Conservation (phyloP, 768 basidiomycete genomes). For the Suillus spraguei region DNA sequence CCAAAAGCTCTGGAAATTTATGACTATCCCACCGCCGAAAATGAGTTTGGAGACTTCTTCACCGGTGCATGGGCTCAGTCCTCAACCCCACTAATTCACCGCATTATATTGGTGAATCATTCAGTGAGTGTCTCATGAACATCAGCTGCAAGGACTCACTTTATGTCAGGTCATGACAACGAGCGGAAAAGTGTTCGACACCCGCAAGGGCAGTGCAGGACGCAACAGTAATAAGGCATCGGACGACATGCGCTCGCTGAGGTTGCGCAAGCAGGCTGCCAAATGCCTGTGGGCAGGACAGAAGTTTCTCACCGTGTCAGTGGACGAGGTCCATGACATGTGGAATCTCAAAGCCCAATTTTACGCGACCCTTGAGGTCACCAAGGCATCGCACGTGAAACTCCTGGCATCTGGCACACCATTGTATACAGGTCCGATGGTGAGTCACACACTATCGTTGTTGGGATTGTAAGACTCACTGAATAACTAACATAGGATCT, state of each 20-base stretch:
- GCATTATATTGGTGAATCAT: too few relatives aligned
- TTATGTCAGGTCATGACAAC: neutral
- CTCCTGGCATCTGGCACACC: constrained; percentile 30
- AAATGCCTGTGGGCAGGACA: constrained; percentile 12
- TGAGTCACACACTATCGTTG: too few relatives aligned
- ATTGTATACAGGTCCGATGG: too few relatives aligned
- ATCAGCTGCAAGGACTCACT: neutral
- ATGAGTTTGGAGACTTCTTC: too few relatives aligned
- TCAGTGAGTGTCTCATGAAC: neutral
- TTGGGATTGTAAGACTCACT: too few relatives aligned
- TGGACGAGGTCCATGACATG: constrained; percentile 31
- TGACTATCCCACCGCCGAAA: too few relatives aligned
- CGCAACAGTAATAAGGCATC: constrained; percentile 2
- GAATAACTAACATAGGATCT: too few relatives aligned
- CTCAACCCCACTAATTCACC: too few relatives aligned
- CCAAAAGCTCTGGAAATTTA: too few relatives aligned
- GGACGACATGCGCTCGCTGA: neutral
- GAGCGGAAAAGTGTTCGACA: neutral
- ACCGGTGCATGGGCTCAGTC: too few relatives aligned
- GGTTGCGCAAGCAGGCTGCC: neutral
- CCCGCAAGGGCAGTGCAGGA: neutral
- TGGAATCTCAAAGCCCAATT: constrained; percentile 22
- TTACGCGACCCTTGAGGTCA: too few relatives aligned
- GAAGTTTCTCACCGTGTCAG: constrained; percentile 14
- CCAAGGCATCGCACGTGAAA: too few relatives aligned